Percentiles rank a stretch among this genome's conserved stretches.
Evolutionary conservation across 345 rosid genomes (phyloP).

Genomic region (Lepidium didymum): DNA sequence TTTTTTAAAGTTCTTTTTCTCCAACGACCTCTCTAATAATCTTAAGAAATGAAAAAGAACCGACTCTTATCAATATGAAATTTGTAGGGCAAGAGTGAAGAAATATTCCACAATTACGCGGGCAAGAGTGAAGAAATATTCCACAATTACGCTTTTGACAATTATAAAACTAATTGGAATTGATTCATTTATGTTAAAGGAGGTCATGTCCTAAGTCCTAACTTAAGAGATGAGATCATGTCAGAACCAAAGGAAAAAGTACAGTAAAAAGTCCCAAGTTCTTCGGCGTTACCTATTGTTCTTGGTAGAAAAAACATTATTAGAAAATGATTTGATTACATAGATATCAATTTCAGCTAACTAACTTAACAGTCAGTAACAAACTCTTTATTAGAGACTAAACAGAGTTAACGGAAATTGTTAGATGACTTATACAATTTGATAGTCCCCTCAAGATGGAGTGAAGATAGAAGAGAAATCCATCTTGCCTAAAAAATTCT

Average conservation of each 20-base stretch:
- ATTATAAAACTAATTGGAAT: neutral
- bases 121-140: neutral
- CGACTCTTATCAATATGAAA: neutral
- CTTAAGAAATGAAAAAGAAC: neutral
- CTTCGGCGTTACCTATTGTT: too few relatives aligned
- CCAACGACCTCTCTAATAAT: neutral
- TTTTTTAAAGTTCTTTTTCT: neutral
- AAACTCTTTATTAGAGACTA: too few relatives aligned
- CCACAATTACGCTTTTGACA: neutral
- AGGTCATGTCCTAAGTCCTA: neutral
- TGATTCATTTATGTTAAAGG: neutral
- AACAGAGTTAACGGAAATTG: too few relatives aligned
- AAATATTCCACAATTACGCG: neutral
- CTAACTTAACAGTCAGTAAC: too few relatives aligned
- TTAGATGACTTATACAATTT: too few relatives aligned
- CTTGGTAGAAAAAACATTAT: too few relatives aligned
- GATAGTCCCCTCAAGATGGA: neutral
- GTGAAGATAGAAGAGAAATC: neutral
- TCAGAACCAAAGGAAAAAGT: neutral
- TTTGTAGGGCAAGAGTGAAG: neutral
- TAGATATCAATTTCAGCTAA: too few relatives aligned
- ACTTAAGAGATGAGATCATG: neutral
- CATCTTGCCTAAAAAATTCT: neutral
- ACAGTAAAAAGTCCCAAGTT: too few relatives aligned
- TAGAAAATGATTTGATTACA: too few relatives aligned